Evolutionary conservation across 2,329 filamentous ascomycete genomes (phyloP).

Genomic region (Pyrenophora graminea): DNA sequence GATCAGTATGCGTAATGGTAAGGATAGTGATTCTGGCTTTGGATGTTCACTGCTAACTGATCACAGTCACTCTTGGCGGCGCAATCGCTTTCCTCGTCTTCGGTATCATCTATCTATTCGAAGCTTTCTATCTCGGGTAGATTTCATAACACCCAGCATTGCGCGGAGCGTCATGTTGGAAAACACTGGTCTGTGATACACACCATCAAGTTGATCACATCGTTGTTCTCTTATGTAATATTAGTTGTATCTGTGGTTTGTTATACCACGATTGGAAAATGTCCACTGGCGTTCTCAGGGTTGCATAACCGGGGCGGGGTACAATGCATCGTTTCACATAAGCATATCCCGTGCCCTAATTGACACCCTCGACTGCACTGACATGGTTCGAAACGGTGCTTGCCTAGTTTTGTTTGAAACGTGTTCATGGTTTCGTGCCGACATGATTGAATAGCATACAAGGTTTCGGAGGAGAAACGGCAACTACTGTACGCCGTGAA

Average conservation of each 20-base stretch:
- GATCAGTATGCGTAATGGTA: conserved; percentile 95
- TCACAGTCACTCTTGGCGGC: conserved; percentile 84
- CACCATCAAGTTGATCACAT: not conserved
- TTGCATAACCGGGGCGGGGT: conserved; percentile 11
- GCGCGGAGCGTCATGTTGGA: conserved; percentile 25
- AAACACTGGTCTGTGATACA: conserved; percentile 10
- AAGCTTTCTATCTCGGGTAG: conserved; percentile 65
- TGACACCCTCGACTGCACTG: not conserved
- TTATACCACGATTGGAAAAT: conserved; percentile 9
- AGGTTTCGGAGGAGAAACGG: not conserved
- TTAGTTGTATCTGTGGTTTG: conserved; percentile 22
- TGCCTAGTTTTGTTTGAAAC: not conserved
- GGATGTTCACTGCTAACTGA: conserved; percentile 28
- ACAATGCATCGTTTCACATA: conserved; percentile 2
- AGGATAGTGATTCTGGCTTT: conserved; percentile 49
- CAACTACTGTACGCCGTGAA: no score
- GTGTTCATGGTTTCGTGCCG: not conserved
- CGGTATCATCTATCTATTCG: conserved; percentile 86
- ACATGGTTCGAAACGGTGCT: no score
- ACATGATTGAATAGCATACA: not conserved
- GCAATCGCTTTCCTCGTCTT: conserved; percentile 89
- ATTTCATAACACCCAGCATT: conserved; percentile 24
- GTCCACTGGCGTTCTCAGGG: conserved; percentile 18
- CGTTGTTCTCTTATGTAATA: conserved; percentile 28
- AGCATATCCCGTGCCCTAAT: not conserved